These are phyloP conservation scores for Jatropha curcas DNA, from an alignment of 345 rosid genomes.

Conservation along the genomic window DNA sequence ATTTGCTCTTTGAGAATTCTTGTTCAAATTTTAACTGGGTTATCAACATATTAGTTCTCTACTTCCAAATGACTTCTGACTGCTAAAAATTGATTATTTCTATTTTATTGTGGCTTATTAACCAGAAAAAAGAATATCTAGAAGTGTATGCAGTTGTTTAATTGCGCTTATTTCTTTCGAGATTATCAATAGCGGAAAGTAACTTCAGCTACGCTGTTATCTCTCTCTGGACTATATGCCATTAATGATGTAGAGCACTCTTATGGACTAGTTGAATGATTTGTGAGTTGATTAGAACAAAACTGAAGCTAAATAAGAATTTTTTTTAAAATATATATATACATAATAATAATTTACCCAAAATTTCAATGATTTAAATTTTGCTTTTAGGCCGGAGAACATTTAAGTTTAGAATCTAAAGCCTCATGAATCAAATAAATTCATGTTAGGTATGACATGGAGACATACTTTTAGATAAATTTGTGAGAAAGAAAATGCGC, in stretches of 20 bases:
- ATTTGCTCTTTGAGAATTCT: not conserved
- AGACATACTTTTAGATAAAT: not conserved
- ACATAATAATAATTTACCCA: too few relatives aligned
- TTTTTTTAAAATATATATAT: too few relatives aligned
- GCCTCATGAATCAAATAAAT: not conserved
- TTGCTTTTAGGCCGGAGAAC: not conserved
- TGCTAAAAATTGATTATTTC: not conserved
- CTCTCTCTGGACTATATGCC: not conserved
- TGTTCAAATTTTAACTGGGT: conserved; percentile 5
- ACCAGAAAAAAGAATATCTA: not conserved
- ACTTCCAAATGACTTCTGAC: not conserved
- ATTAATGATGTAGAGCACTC: not conserved
- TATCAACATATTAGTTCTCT: not conserved
- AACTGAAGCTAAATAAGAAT: not conserved
- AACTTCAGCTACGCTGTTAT: not conserved
- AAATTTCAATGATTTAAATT: too few relatives aligned
- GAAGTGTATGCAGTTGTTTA: not conserved
- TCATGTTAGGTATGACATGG: not conserved
- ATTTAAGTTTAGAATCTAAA: too few relatives aligned
- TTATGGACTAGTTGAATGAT: not conserved
- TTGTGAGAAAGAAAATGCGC: conserved; percentile 1
- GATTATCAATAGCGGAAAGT: too few relatives aligned
- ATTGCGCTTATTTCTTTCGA: too few relatives aligned
- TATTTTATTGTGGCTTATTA: not conserved
- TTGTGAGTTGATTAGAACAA: not conserved